Evolutionary conservation across 208 protist genomes (phyloP), one percentile per base, ranked within the genome.

Genomic region (Sergeia podlipaevii): DNA sequence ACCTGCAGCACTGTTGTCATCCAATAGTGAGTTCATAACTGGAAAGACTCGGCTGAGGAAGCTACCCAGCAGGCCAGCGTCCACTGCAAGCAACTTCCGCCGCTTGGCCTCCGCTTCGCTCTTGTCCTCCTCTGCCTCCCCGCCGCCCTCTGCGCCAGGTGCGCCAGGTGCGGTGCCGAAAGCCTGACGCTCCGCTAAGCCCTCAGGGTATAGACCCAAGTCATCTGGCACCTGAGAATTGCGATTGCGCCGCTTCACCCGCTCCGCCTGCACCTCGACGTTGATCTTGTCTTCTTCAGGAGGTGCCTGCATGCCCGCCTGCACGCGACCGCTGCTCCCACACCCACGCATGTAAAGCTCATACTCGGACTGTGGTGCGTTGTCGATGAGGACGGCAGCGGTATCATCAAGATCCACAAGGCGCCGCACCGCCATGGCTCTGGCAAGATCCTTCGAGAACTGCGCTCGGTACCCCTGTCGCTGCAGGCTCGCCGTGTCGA

Each of bases 291-390:
- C 75, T 53, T 89, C 80, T 60, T 88, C 76, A 0, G 71, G 44
- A 8, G 82, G 83, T 17, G 60, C 70, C 65, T 89, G 80, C 53
- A 84, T 70, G 0, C 58, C 69, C 4, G 62, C 66, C 59, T 89
- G 82, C 32, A 68, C 56, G 11, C 60, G 67, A 3, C 77, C 75
- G 33, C 51, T 78, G 34, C 80, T 58, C 13, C 77, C 70, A 70
- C 90, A 89, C 28, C 77, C 81, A 21, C 78, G 74, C 36, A 94
- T 89, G 68, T 90, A 94, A 34, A 89, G 54, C 30, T 94, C 87
- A 64, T 94, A 94, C 65, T 85, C 77, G 21, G 74, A 82, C 68
- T 90, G 87, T 38, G 87, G 87, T 3, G 81, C 73, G 8, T 82
- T 43, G 47, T 91, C 87, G 10, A 79, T 44, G 56, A 94, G 61